phyloP scores from a whole-genome alignment of 1,284 basidiomycete species.

The Baeospora myosura region DNA sequence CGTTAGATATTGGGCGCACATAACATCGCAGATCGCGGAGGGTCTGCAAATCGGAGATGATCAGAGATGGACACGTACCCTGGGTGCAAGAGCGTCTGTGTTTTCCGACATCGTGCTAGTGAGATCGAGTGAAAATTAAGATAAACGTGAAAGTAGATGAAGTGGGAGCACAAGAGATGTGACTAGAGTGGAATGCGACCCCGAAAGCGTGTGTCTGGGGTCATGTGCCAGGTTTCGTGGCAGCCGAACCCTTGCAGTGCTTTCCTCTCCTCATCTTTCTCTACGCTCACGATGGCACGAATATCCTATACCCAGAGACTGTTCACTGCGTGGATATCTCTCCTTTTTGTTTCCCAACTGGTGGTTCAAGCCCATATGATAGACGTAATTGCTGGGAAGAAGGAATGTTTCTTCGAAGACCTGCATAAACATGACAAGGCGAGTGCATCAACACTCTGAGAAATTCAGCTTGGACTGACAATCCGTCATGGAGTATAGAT shows the following conservation, averaged over 20 bases:
- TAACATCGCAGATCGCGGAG: background rate
- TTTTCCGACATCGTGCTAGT: constrained; percentile 42
- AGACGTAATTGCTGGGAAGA: constrained; percentile 68
- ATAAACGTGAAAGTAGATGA: constrained; percentile 24
- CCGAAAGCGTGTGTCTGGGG: constrained; percentile 11
- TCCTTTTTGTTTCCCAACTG: constrained; percentile 26
- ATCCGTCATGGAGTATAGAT: constrained; percentile 56
- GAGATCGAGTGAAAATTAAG: constrained; percentile 20
- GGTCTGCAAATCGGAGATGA: constrained; percentile 1
- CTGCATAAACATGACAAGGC: constrained; percentile 93
- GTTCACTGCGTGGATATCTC: background rate
- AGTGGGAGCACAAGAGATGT: constrained; percentile 20
- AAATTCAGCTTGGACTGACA: constrained; percentile 20
- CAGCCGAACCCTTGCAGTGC: background rate
- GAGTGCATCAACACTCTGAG: constrained; percentile 71
- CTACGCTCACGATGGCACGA: background rate
- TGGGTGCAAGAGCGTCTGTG: constrained; percentile 59
- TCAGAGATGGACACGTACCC: constrained; percentile 40
- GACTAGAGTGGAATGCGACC: no score
- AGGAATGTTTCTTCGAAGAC: constrained; percentile 98
- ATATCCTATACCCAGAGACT: background rate
- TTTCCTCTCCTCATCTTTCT: background rate
- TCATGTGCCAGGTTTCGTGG: constrained; percentile 1
- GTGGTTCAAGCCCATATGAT: constrained; percentile 59
- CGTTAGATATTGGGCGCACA: constrained; percentile 8